Percentiles rank a stretch among this genome's conserved stretches.
Conservation (phyloP, 108 stramenopile species). For the Pelagomonas calceolata region DNA sequence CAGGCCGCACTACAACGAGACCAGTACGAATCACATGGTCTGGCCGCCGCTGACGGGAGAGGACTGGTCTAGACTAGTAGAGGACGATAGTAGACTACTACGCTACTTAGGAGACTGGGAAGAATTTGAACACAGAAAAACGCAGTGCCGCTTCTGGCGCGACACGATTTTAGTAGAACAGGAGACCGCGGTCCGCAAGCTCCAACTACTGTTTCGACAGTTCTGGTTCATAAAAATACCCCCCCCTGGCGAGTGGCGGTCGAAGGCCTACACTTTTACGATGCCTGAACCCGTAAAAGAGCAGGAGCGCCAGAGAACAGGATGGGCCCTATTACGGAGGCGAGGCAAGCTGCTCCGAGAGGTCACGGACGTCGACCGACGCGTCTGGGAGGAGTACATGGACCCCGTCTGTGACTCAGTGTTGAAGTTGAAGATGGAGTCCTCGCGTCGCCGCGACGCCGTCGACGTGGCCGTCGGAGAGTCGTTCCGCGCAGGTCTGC, state of each 20-base stretch:
- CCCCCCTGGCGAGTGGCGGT: background rate
- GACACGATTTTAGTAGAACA: background rate
- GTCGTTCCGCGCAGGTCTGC: no score
- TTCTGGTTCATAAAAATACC: background rate
- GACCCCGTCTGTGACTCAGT: constrained; percentile 10
- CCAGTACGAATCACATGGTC: background rate
- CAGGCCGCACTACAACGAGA: background rate
- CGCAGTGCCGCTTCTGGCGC: background rate
- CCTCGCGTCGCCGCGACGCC: no score
- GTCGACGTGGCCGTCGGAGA: no score
- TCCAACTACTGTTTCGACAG: background rate
- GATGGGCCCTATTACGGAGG: constrained; percentile 11
- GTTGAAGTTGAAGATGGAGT: no score
- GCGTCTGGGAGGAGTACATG: constrained; percentile 7
- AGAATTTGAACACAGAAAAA: background rate
- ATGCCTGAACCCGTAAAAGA: constrained; percentile 6
- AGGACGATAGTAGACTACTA: background rate
- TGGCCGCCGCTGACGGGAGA: background rate
- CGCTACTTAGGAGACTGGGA: background rate
- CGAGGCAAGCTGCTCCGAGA: background rate
- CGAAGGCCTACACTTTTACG: constrained; percentile 1
- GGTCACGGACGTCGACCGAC: constrained; percentile 6
- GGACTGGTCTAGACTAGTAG: background rate
- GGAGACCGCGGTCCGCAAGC: background rate
- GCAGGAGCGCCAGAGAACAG: background rate